phyloP scores from a whole-genome alignment of 1,284 basidiomycete genomes.

The Ceratorhiza oryzae-sativae region DNA sequence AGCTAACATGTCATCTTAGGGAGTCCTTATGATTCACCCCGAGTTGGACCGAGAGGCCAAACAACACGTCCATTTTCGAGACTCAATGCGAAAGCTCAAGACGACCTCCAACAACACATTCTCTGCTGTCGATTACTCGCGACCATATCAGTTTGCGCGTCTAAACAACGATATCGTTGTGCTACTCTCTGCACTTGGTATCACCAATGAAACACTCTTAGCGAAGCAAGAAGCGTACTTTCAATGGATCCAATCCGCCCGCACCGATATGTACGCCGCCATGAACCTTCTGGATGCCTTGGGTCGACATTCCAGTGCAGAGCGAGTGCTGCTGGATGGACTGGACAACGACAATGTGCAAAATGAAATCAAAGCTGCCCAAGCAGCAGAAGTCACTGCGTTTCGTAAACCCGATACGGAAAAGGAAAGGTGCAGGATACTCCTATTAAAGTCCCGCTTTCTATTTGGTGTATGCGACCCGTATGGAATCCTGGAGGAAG shows the following conservation, averaged over 20 bases:
- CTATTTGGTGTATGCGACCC: conserved; percentile 72
- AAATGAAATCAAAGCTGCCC: conserved; percentile 54
- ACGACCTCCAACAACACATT: conserved; percentile 63
- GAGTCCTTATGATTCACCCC: conserved; percentile 69
- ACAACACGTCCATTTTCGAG: conserved; percentile 63
- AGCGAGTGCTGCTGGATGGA: conserved; percentile 62
- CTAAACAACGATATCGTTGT: conserved; percentile 73
- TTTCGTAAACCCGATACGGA: conserved; percentile 59
- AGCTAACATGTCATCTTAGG: conserved; percentile 48
- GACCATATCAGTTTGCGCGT: conserved; percentile 66
- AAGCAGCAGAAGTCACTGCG: conserved; percentile 59
- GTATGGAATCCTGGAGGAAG: conserved; percentile 64
- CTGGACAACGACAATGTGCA: conserved; percentile 57
- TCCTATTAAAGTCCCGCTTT: conserved; percentile 65
- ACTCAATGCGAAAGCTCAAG: conserved; percentile 71
- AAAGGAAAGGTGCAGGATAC: conserved; percentile 62
- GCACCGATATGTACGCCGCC: conserved; percentile 56
- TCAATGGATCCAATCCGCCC: conserved; percentile 61
- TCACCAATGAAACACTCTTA: conserved; percentile 61
- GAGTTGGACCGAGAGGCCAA: conserved; percentile 55
- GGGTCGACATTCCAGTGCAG: conserved; percentile 58
- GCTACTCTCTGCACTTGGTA: conserved; percentile 66
- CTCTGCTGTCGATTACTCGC: conserved; percentile 68
- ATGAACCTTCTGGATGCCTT: conserved; percentile 63
- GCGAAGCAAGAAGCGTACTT: conserved; percentile 66